These are phyloP conservation scores for Tetrapisispora iriomotensis DNA, from an alignment of 805 yeast genomes.

Conservation along the genomic window DNA sequence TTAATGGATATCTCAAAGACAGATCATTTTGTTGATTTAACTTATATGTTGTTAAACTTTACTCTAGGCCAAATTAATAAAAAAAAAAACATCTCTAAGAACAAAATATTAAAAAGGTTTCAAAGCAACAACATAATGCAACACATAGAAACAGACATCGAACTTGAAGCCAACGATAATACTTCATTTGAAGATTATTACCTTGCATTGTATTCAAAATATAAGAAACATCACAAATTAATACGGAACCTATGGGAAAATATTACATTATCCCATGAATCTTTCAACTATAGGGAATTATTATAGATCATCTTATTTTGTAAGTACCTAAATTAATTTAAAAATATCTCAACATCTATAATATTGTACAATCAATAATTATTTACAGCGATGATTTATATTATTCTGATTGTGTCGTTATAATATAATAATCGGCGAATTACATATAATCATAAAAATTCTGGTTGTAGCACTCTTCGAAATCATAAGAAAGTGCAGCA, in stretches of 20 bases:
- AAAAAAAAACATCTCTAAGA: neutral
- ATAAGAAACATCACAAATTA: constrained; percentile 1
- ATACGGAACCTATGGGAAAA: constrained; percentile 9
- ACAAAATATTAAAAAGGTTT: neutral
- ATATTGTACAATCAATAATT: no score
- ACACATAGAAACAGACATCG: no score
- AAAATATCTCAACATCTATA: no score
- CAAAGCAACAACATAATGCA: no score
- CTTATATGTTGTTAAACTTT: neutral
- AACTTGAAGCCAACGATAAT: neutral
- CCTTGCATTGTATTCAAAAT: constrained; percentile 3
- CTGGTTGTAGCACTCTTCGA: no score
- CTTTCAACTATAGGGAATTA: neutral
- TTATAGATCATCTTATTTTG: no score
- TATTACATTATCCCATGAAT: constrained; percentile 1
- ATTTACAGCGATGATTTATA: no score
- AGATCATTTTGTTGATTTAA: constrained; percentile 1
- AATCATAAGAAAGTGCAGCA: no score
- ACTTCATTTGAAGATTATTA: constrained; percentile 3
- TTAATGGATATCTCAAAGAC: constrained; percentile 27
- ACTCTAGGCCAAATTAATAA: neutral
- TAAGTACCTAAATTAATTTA: no score
- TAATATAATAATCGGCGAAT: no score
- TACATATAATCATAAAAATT: no score
- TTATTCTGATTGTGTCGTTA: no score